Evolutionary conservation across 768 basidiomycete genomes (phyloP), one percentile per base, ranked within the genome.

Genomic region (Hypsizygus marmoreus): DNA sequence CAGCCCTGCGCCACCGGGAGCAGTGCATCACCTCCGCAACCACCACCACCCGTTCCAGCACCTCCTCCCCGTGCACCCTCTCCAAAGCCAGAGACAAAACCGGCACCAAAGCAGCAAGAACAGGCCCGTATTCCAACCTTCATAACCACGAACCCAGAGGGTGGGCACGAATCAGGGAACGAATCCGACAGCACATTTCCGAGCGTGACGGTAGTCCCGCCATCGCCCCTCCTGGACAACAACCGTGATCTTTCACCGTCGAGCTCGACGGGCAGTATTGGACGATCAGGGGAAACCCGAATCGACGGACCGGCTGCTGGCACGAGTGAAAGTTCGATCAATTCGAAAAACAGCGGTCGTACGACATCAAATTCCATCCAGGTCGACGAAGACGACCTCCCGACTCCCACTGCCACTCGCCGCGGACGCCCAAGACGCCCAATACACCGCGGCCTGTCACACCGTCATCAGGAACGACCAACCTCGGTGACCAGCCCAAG

Each of bases 171-270:
- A 19, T 32, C 32, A 17, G 40, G 22, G 22, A 62, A 61, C 30
- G n/a, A n/a, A n/a, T 61, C 61, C 9, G 55, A 40, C 20, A 61
- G 61, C 45, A 62, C 61, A 7, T 62, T 68, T 50, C 68, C 67
- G 12, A 72, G 66, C 50, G 68, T 75, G 16, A 71, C 70, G 0
- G 59, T 75, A 35, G 59, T 75, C 26, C 74, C 73, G 16, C 73
- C 73, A 5, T 70, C 71, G 4, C 74, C 74, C n/a, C 58, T 66
- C 3, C 49, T 63, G 3, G 45, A 51, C 12, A 52, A 53, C 31
- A 51, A n/a, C n/a, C n/a, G 45, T 14, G 58, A 63, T 12, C 50
- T 66, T 33, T 53, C 46, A 16, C 44, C 60, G 14, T 43, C 60
- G 32, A 59, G 62, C 32, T 53, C 58, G 31, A 40, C 60, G 43